Evolutionary conservation across 1,284 basidiomycete genomes (phyloP), one percentile per base, ranked within the genome.

Genomic region (Papiliotrema nemorosa): DNA sequence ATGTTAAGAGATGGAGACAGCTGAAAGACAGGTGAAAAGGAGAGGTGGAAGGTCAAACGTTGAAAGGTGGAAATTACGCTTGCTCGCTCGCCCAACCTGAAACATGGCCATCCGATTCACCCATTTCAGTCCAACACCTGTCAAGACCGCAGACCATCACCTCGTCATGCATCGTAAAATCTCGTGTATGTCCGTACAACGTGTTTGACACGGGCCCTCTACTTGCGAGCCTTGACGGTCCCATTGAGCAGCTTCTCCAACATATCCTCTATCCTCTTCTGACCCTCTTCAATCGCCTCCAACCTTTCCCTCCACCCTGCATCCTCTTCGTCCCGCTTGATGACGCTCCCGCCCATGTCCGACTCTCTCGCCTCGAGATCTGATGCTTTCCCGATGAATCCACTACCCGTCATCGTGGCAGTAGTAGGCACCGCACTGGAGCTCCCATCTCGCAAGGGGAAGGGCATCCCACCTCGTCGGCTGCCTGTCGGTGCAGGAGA

Each of bases 241-340:
- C 35, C 24, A 13, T 25, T 40, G 13, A 43, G 39, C 13, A 49
- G 31, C 27, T 25, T 43, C 33, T 20, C 49, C 40, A 74, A 52
- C 57, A 74, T 47, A 12, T 63, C 60, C 52, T 74, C 72, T 27
- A 74, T 72, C 25, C 69, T 49, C 47, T 54, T 58, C 53, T 74
- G 72, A 14, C 67, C 54, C 47, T 56, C 35, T 24, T 72, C 72
- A 18, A 74, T 69, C 20, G 55, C 57, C 2, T 63, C 64, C 29
- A 74, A 51, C 46, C 56, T 47, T 10, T 51, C 50, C 14, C 54
- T 48, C 44, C 59, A 50, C 14, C 44, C 54, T 14, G 50, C 52
- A n/a, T 45, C 53, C 46, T 49, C 58, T 43, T 56, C 56, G 16
- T 51, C 54, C 5, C 53, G 52, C 16, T 7, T 31, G 29, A 7